A percentile compares a stretch with the other conserved stretches of the same genome.
phyloP scores from a whole-genome alignment of 2,329 filamentous ascomycete genomes.

The Alternaria consortialis region DNA sequence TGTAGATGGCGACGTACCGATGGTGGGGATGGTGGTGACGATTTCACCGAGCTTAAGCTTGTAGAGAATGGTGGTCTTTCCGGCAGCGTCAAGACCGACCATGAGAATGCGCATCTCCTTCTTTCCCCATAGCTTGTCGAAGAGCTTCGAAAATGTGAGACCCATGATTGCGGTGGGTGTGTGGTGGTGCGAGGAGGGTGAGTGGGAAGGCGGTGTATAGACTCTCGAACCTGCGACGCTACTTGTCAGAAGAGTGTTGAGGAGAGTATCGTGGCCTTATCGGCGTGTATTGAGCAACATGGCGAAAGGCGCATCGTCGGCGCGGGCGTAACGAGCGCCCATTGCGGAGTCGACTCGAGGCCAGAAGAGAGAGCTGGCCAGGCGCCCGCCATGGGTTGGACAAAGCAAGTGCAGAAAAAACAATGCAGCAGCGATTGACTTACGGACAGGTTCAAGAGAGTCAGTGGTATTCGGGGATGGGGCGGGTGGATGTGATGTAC shows the following conservation, averaged over 20 bases:
- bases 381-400: constrained; percentile 20
- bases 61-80: constrained; percentile 98
- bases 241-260: constrained; percentile 27
- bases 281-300: constrained; percentile 16
- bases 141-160: constrained; percentile 91
- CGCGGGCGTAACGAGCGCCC: constrained; percentile 37
- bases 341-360: constrained; percentile 38
- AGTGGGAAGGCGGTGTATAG: constrained; percentile 40
- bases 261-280: constrained; percentile 20
- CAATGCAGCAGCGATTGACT: constrained; percentile 37
- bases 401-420: constrained; percentile 26
- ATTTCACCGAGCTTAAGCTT: constrained; percentile 98
- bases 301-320: constrained; percentile 19
- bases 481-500: constrained; percentile 47
- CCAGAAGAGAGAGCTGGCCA: constrained; percentile 28
- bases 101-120: constrained; percentile 99
- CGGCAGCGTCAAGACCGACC: constrained; percentile 96
- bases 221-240: constrained; percentile 48
- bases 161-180: constrained; percentile 77
- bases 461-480: constrained; percentile 47
- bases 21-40: constrained; percentile 97
- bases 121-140: constrained; percentile 98
- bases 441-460: constrained; percentile 50
- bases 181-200: constrained; percentile 35
- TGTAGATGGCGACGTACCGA: constrained; percentile 62